These are phyloP conservation scores for Symmetrospora coprosmae DNA, from an alignment of 768 basidiomycete species.

Conservation along the genomic window DNA sequence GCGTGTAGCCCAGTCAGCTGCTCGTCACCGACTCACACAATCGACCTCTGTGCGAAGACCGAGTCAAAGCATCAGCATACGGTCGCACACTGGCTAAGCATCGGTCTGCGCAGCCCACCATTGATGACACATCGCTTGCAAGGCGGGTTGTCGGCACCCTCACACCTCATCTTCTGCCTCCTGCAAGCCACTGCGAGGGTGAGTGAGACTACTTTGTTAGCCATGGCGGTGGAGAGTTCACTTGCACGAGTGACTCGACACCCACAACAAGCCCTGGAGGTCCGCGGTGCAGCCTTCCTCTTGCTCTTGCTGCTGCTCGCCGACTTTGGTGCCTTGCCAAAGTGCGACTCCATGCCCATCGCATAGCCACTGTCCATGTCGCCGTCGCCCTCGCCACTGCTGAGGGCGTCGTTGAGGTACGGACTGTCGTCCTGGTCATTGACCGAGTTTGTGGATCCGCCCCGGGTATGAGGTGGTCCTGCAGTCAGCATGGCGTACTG, in stretches of 20 bases:
- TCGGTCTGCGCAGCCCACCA: not conserved
- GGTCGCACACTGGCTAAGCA: not conserved
- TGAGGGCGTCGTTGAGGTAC: too few relatives aligned
- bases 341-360: slow-evolving; percentile 1
- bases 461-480: not conserved
- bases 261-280: slow-evolving; percentile 25
- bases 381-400: too few relatives aligned
- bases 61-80: not conserved
- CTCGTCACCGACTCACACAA: slow-evolving; percentile 7
- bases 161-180: slow-evolving; percentile 25
- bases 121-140: slow-evolving; percentile 22
- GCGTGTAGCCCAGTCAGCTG: too few relatives aligned
- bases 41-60: slow-evolving; percentile 5
- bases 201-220: not conserved
- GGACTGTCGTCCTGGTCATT: too few relatives aligned
- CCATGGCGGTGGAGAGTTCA: not conserved
- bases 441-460: too few relatives aligned
- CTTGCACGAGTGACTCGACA: not conserved
- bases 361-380: too few relatives aligned
- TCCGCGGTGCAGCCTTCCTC: slow-evolving; percentile 16
- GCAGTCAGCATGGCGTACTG: not conserved
- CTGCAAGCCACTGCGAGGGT: slow-evolving; percentile 21
- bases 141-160: slow-evolving; percentile 24
- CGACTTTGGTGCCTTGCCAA: slow-evolving; percentile 12
- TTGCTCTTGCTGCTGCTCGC: not conserved